Evolutionary conservation across 768 basidiomycete genomes (phyloP), one percentile per base, ranked within the genome.

Genomic region (Tricholoma sp.): DNA sequence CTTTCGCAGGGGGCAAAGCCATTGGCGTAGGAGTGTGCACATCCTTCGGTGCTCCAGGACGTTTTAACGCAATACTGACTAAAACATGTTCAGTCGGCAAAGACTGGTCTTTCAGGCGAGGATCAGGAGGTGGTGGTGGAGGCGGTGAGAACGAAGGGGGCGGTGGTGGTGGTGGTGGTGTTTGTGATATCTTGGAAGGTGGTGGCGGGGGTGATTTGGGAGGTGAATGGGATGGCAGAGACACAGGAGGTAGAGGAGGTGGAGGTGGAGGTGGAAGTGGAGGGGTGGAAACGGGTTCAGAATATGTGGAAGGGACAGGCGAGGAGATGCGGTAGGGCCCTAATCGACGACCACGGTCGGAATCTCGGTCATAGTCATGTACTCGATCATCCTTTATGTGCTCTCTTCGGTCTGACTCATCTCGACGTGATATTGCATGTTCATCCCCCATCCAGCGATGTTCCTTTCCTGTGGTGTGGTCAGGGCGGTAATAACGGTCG

Each of bases 31-130:
- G 82, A 9, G 81, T 83, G 59, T 74, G 79, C 3, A 64, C 60
- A 60, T 71, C 76, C 11, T 69, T 68, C 1, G 82, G 83, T 0
- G 80, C 79, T 1, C 70, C 69, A 6, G 80, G 80, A 18, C 75
- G 76, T 51, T 76, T 78, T 48, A 77, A 68, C 1, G 72, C 68
- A n/a, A 78, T 74, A n/a, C 75, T 76, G 4, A 79, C 71, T 2
- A 72, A 59, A 3, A 67, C 55, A 59, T 80, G 81, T 32, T 65
- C 59, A 17, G 66, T 64, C 12, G 68, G 69, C 20, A 67, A 63
- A 6, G 62, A 58, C 8, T 58, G 55, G 41, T 59, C 57, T 51
- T 67, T 68, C 17, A 71, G 47, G 29, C 69, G 62, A 17, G 42
- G 34, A 55, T 70, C 72, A 4, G 70, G 70, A 11, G 70, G 70